These are phyloP conservation scores for Tricholoma flavovirens DNA, from an alignment of 768 basidiomycete species.

Conservation along the genomic window DNA sequence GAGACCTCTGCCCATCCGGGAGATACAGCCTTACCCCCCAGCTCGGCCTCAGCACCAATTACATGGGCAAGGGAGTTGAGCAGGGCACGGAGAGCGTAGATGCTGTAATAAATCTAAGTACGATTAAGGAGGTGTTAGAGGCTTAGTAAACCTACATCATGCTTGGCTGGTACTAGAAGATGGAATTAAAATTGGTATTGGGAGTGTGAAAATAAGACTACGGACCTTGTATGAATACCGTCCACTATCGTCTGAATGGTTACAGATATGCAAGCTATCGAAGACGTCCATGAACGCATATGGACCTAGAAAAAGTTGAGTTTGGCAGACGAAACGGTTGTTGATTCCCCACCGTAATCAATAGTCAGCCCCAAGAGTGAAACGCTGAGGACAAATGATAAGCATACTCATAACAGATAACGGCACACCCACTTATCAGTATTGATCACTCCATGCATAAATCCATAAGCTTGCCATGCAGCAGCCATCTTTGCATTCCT, in stretches of 20 bases:
- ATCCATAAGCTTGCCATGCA: constrained; percentile 91
- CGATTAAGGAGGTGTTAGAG: background rate
- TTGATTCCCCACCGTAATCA: constrained; percentile 51
- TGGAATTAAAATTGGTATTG: background rate
- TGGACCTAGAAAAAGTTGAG: constrained; percentile 49
- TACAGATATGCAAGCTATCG: constrained; percentile 82
- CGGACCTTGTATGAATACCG: constrained; percentile 65
- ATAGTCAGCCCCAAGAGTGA: constrained; percentile 73
- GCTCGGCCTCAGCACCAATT: constrained; percentile 73
- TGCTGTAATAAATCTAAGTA: constrained; percentile 29
- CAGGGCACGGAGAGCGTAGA: constrained; percentile 76
- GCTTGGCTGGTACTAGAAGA: constrained; percentile 59
- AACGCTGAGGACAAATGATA: constrained; percentile 38
- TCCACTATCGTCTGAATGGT: constrained; percentile 75
- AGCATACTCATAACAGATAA: background rate
- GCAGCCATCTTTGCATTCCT: constrained; percentile 92
- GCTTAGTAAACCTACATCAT: constrained; percentile 55
- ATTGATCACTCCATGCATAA: constrained; percentile 96
- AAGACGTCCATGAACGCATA: constrained; percentile 96
- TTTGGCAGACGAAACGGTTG: background rate
- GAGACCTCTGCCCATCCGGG: constrained; percentile 60
- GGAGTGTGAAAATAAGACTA: background rate
- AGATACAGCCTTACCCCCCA: constrained; percentile 43
- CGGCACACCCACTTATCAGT: constrained; percentile 72
- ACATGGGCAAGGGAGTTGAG: constrained; percentile 77